Conservation (phyloP, 768 basidiomycete species). For the Phylloporus scabripes region DNA sequence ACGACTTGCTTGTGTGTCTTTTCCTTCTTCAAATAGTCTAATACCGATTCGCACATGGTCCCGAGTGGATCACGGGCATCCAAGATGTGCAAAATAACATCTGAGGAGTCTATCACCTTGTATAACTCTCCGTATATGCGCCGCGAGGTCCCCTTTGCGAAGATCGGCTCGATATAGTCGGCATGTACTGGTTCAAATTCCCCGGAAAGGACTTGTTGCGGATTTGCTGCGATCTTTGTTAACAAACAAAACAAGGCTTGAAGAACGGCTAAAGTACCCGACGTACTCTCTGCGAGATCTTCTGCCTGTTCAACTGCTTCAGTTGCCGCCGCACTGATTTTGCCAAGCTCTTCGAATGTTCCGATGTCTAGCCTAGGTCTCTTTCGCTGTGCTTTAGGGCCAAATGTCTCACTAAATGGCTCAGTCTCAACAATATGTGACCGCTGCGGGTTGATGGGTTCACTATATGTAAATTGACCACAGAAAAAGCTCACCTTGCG, state of each 20-base stretch:
- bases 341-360: conserved; percentile 85
- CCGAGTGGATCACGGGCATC: conserved; percentile 96
- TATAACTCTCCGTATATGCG: conserved; percentile 98
- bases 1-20: conserved; percentile 97
- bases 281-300: conserved; percentile 35
- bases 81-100: conserved; percentile 90
- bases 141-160: conserved; percentile 90
- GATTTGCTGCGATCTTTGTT: conserved; percentile 8
- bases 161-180: conserved; percentile 84
- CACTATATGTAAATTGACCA: background rate
- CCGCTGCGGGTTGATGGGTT: conserved; percentile 43
- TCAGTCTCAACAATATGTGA: conserved; percentile 95
- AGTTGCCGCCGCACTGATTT: conserved; percentile 52
- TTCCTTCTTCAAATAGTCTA: conserved; percentile 92
- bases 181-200: conserved; percentile 60
- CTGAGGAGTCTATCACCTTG: conserved; percentile 98
- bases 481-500: conserved; percentile 55
- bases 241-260: background rate
- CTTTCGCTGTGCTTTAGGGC: conserved; percentile 93
- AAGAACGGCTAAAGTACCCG: conserved; percentile 33
- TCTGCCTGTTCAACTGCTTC: conserved; percentile 48
- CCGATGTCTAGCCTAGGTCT: conserved; percentile 82
- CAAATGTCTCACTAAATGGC: conserved; percentile 91
- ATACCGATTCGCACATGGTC: conserved; percentile 89
- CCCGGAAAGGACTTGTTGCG: conserved; percentile 15